Evolutionary conservation across 179 eudicot species (phyloP).

Genomic region (Vitellaria paradoxa): DNA sequence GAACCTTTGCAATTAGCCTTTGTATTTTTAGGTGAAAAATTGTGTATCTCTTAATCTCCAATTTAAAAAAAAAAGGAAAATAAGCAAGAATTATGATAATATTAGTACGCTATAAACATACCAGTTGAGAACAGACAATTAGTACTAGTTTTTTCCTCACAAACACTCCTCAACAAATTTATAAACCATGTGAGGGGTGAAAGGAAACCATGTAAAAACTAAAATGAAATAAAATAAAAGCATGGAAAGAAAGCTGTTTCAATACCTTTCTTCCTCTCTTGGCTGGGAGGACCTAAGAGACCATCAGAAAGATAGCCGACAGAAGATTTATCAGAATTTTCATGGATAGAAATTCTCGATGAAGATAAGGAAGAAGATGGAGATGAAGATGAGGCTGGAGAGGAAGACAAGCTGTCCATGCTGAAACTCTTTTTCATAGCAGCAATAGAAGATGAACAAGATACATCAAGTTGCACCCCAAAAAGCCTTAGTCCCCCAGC

Average conservation of each 20-base stretch:
- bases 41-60: too few species aligned
- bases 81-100: neutral
- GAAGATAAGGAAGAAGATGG: constrained; percentile 26
- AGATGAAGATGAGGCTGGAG: constrained; percentile 22
- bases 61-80: neutral
- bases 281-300: constrained; percentile 16
- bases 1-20: too few species aligned
- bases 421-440: constrained; percentile 35
- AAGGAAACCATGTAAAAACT: neutral
- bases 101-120: neutral
- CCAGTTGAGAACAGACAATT: neutral
- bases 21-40: too few species aligned
- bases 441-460: constrained; percentile 20
- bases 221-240: neutral
- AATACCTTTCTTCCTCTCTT: constrained; percentile 42
- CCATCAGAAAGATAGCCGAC: constrained; percentile 36
- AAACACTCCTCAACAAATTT: neutral
- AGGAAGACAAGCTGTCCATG: constrained; percentile 35
- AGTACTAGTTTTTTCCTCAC: neutral
- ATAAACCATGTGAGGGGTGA: neutral
- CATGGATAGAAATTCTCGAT: constrained; percentile 14
- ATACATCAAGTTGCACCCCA: constrained; percentile 43
- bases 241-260: neutral
- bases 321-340: constrained; percentile 18
- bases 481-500: constrained; percentile 39